Conservation (phyloP, 2,329 filamentous ascomycete genomes). For the Cordyceps cicadae region DNA sequence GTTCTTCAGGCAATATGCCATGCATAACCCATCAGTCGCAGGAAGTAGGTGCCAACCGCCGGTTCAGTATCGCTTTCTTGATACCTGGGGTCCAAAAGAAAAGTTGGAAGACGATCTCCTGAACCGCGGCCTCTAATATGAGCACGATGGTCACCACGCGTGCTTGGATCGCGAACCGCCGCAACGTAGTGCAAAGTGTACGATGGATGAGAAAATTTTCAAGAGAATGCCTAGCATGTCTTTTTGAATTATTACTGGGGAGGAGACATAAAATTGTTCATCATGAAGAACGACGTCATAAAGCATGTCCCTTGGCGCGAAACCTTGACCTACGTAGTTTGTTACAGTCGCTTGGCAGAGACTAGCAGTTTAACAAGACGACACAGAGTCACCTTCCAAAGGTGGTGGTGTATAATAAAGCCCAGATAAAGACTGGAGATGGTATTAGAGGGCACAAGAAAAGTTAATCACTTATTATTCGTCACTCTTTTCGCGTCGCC, state of each 20-base stretch:
- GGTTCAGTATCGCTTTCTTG: background rate
- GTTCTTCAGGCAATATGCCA: no score
- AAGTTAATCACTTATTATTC: no score
- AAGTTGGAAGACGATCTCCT: background rate
- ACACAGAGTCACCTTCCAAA: no score
- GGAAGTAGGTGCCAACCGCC: background rate
- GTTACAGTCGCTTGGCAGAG: no score
- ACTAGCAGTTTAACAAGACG: no score
- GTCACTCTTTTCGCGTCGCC: background rate
- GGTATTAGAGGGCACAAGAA: no score
- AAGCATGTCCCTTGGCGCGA: no score
- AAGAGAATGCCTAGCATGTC: background rate
- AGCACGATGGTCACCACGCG: background rate
- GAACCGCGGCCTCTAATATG: background rate
- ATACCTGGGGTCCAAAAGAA: background rate
- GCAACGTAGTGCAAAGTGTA: background rate
- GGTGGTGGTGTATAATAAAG: no score
- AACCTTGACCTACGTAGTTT: no score
- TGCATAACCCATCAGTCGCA: background rate
- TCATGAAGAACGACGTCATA: no score
- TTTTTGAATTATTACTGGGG: background rate
- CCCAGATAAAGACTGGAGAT: no score
- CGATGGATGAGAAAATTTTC: background rate
- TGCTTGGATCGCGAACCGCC: background rate
- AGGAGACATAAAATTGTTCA: no score